Evolutionary conservation across 495 filamentous ascomycete genomes (phyloP), one percentile per base, ranked within the genome.

Genomic region (Bathelium albidoporum): DNA sequence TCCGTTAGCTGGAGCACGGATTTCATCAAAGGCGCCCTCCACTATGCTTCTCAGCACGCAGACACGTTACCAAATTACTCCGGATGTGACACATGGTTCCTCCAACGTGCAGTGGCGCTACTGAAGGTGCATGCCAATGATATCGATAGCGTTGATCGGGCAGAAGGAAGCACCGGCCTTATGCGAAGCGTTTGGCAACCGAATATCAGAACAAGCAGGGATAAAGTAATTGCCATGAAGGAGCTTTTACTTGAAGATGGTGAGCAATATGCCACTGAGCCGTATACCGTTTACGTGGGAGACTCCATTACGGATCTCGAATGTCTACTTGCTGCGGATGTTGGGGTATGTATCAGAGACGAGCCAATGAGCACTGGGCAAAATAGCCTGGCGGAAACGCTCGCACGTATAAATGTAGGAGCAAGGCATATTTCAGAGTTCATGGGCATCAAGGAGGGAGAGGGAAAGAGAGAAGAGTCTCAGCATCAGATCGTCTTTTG

Each of bases 291-390:
- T 2, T 76, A 76, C 49, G 63, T 75, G 44, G 74, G 74, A 31
- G 74, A 76, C 64, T 71, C 69, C 26, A 60, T 62, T 45, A 75
- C 69, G 4, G 74, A 76, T 64, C 69, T 74, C 39, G 70, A 72
- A n/a, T 72, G 69, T 43, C 61, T 75, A 1, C 28, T 73, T 1
- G 62, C 32, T 41, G 72, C 72, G 2, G 68, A 72, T 58, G 24
- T 74, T 36, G 73, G 73, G 1, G 71, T 76, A 22, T 74, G 72
- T 61, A 68, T 76, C 12, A 55, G 68, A 31, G 72, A 76, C 60
- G 44, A 63, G 12, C 64, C 64, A 0, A 70, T 68, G 62, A 52
- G 32, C 2, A 65, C 52, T 18, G 22, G 59, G n/a, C 63, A 72
- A 52, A 53, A 62, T 43, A 53, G 62, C 20, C 62, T 76, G 9